Conservation (phyloP, 148 eudicot genomes). For the Arbutus unedo region DNA sequence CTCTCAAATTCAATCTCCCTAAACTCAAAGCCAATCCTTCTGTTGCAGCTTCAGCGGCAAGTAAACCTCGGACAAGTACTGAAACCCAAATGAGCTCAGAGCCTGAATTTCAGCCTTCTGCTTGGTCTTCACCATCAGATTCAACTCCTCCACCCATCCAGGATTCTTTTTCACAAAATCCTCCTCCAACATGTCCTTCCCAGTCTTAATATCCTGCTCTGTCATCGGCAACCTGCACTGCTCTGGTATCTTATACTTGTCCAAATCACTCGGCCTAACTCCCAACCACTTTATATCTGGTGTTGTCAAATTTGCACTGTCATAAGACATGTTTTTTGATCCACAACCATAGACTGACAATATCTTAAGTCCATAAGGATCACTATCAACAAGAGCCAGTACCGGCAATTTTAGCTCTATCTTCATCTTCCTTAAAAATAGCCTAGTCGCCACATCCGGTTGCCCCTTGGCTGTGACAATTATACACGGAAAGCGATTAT, state of each 20-base stretch:
- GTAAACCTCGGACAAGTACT: constrained; percentile 91
- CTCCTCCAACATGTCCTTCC: constrained; percentile 91
- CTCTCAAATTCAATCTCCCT: neutral
- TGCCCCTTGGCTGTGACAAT: constrained; percentile 92
- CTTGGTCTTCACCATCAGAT: constrained; percentile 89
- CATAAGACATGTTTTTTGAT: constrained; percentile 98
- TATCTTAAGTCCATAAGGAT: constrained; percentile 92
- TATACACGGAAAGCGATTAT: constrained; percentile 83
- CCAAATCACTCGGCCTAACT: constrained; percentile 92
- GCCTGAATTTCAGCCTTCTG: constrained; percentile 99
- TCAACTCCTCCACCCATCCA: constrained; percentile 90
- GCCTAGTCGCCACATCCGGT: constrained; percentile 85
- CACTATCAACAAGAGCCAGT: constrained; percentile 90
- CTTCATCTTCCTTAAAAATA: constrained; percentile 86
- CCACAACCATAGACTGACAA: constrained; percentile 95
- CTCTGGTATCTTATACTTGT: constrained; percentile 87
- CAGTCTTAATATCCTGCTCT: constrained; percentile 95
- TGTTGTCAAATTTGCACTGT: constrained; percentile 86
- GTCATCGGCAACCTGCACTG: constrained; percentile 98
- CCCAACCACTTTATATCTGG: constrained; percentile 98
- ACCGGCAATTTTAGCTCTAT: constrained; percentile 80
- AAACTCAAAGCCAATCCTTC: constrained; percentile 74
- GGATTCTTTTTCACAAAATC: constrained; percentile 99
- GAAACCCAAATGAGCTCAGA: constrained; percentile 89
- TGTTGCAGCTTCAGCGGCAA: constrained; percentile 92